Evolutionary conservation across 2,329 filamentous ascomycete genomes (phyloP), one percentile per base, ranked within the genome.

Genomic region (Lasiodiplodia sp.): DNA sequence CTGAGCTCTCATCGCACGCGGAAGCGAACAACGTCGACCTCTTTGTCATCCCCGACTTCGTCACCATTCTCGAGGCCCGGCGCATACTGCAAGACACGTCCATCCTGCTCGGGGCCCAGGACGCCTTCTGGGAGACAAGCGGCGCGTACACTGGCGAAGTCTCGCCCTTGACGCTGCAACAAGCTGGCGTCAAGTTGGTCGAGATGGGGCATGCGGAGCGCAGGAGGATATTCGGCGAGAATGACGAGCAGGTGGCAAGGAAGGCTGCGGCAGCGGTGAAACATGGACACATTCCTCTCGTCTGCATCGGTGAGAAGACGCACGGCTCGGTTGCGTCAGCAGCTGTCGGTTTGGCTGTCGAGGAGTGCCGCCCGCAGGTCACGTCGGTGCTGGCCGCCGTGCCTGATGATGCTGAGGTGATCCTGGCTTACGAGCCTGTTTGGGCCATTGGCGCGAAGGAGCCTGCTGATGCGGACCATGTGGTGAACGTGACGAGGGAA

Each of bases 351-450:
- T 76, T 83, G 1, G 92, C 92, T 0, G 85, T 92, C 2, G 78
- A 83, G 16, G 90, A 94, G 78, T 92, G 92, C 73, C 83, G 81
- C 44, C 80, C 82, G 4, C 92, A 95, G 78, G 84, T 96, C 68
- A 83, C 84, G 49, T 82, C 87, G 1, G 88, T 92, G 2, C 77
- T 96, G 64, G 81, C 81, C 0, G 86, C 84, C 0, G 82, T 95
- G 8, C 85, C 89, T 0, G 82, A 83, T 12, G 83, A 88, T 18
- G 87, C 88, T 0, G 90, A 93, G 58, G 86, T 96, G 5, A 87
- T 95, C 7, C 85, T 96, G 68, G 93, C 93, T 0, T 96, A 96
- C 76, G 93, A 96, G 82, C 93, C 93, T 8, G 92, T 96, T 1
- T 96, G 93, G 93, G 93, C 93, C 0, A 96, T 96, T 78, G 93